Base-by-base conservation (phyloP, 208 protist genomes). In the Wallacemonas sp. region DNA sequence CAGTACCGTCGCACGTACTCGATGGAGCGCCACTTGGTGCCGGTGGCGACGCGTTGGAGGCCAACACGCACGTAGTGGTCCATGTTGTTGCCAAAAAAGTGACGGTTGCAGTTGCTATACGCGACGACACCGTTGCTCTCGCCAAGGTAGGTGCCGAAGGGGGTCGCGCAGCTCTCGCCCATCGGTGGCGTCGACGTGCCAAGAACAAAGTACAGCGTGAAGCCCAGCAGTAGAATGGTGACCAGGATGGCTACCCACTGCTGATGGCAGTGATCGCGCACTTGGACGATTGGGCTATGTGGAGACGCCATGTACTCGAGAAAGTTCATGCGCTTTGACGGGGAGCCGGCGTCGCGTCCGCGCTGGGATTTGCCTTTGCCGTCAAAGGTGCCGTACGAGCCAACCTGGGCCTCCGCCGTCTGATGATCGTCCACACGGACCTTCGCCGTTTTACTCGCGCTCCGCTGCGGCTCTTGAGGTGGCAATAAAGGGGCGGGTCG, bases 1-100 rank as follows among this genome's bases (percentile, higher is more conserved):
- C 83, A 90, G 65, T 78, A 88, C 27, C 87, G 83, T 14, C 81
- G 78, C 14, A 72, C 76, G 63, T 89, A 93, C 74, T 93, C 87
- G 27, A 90, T 52, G 17, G 75, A 70, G 27, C 71, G 60, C 87
- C 87, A 93, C 52, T 85, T 79, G n/a, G 73, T 29, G 26, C 87
- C 87, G 27, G 79, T 89, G 55, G 83, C 79, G 1, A 85, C 48
- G 1, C 73, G 71, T 54, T 76, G 71, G 30, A 85, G 61, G 14
- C 79, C 81, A 5, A 87, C 48, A n/a, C 71, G 69, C 3, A 91
- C 68, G 61, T 80, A 88, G 79, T 87, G 75, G 39, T 83, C 68
- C 66, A 85, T 72, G 26, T 68, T 48, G 58, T 78, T 73, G 9
- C 60, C 70, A 34, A 68, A 71, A 48, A 81, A 85, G 46, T 48